Evolutionary conservation across 805 yeast species (phyloP), one percentile per base, ranked within the genome.

Genomic region (Wickerhamiella australiensis): DNA sequence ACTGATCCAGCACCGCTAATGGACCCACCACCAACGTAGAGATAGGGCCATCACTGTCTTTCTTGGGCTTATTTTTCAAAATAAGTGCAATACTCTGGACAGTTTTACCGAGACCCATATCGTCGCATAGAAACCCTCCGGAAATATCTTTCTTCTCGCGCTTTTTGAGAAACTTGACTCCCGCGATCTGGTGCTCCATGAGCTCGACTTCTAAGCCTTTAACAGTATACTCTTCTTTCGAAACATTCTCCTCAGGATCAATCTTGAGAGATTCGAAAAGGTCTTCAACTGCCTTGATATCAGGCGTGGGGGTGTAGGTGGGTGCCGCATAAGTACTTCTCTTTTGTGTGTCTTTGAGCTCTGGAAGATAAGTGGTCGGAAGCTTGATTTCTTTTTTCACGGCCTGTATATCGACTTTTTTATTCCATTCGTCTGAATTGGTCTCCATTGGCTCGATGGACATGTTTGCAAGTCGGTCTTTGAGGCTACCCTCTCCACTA

Each of bases 41-140:
- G 26, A 18, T 20, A 27, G 37, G n/a, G 5, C 47, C 46, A 2
- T 33, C 51, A n/a, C 15, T 18, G 3, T 38, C 37, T 21, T 35
- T 35, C 7, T 25, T 43, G 9, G 54, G 53, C 22, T 53, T 57
- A 22, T 57, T 58, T 29, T 77, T 68, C 50, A 80, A 58, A 49
- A 83, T 76, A 40, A 85, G 66, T 0, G 92, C 82, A 38, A 79
- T 68, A 12, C 84, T 76, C 64, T 85, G 95, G 44, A 85, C 76
- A 0, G 95, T 85, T 59, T 85, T 85, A 47, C 95, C 95, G 13
- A 85, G 68, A 15, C 95, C 95, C 95, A 85, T 85, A 65, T 83
- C 94, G 61, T 85, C 95, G 59, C 92, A 85, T 36, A 85, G 66
- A n/a, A 79, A 47, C 2, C 83, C 85, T 25, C 84, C 84, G 50